Evolutionary conservation across 2,329 filamentous ascomycete species (phyloP), one percentile per base, ranked within the genome.

Genomic region (Xylariaceae sp.): DNA sequence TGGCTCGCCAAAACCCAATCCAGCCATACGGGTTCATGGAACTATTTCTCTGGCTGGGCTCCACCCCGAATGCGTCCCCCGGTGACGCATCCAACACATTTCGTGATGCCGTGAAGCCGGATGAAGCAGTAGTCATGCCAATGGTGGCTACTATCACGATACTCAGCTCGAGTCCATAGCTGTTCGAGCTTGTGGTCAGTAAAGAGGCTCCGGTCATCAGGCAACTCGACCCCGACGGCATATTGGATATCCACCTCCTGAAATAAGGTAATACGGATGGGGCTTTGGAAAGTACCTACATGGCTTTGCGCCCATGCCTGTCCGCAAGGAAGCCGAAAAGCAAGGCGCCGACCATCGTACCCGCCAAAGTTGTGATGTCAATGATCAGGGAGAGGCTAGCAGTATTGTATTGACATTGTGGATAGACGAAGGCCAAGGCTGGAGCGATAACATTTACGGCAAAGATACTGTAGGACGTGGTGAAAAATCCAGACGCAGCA

Each of bases 121-220:
- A 14, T 14, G 42, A 49, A 5, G 45, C 41, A 12, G 43, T 45
- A 17, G 44, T 49, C 45, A 51, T 45, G 7, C 70, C 70, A 39
- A 74, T 68, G n/a, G 70, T 75, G 12, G 68, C 72, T 7, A 73
- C 63, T 32, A 75, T 70, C 29, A 75, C 70, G 9, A 75, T 65
- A 12, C 72, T 58, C 11, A 75, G 56, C 49, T 74, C 70, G 33
- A 75, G 67, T n/a, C 70, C 70, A 36, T 75, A 75, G 3, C n/a
- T n/a, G n/a, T n/a, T n/a, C n/a, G n/a, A n/a, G n/a, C n/a, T n/a
- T n/a, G n/a, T n/a, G n/a, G n/a, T n/a, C n/a, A n/a, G n/a, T n/a
- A n/a, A n/a, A n/a, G n/a, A n/a, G n/a, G n/a, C n/a, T n/a, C n/a
- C n/a, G n/a, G n/a, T n/a, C n/a, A n/a, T n/a, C n/a, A n/a, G n/a